Evolutionary conservation across 345 rosid species (phyloP).

Genomic region (Hypericum perforatum): DNA sequence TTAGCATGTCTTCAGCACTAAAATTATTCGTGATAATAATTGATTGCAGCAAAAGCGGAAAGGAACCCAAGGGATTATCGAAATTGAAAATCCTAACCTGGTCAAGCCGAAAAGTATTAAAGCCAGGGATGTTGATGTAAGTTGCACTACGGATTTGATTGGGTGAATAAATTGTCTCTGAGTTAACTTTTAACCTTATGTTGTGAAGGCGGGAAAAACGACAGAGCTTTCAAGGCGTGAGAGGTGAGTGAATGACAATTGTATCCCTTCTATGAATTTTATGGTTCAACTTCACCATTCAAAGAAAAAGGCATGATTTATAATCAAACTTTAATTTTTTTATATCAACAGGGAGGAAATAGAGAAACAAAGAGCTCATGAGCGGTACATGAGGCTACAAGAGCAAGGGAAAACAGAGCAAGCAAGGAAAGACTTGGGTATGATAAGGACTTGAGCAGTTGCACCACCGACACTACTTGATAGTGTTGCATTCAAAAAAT

Average conservation of each 20-base stretch:
- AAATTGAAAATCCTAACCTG: conserved; percentile 1
- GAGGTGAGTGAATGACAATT: neutral
- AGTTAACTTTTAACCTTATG: no score
- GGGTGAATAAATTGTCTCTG: no score
- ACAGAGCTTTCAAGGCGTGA: conserved; percentile 5
- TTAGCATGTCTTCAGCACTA: no score
- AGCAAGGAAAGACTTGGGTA: conserved; percentile 5
- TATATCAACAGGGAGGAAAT: neutral
- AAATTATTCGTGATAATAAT: neutral
- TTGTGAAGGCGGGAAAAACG: neutral
- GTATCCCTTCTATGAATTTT: no score
- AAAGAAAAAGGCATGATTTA: no score
- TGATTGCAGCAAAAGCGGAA: conserved; percentile 1
- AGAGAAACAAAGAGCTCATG: conserved; percentile 1
- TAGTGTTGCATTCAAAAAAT: neutral
- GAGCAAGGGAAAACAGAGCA: conserved; percentile 7
- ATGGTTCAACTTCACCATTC: no score
- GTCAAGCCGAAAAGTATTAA: conserved; percentile 1
- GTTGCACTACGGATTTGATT: neutral
- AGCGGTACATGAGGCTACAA: conserved; percentile 5
- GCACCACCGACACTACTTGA: neutral
- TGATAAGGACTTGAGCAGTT: no score
- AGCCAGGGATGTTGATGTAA: conserved; percentile 1
- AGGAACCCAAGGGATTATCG: conserved; percentile 4
- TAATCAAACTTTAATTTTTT: neutral